Percentiles rank a stretch among this genome's conserved stretches.
phyloP scores from a whole-genome alignment of 148 eudicot genomes.

The Camellia granthamiana region DNA sequence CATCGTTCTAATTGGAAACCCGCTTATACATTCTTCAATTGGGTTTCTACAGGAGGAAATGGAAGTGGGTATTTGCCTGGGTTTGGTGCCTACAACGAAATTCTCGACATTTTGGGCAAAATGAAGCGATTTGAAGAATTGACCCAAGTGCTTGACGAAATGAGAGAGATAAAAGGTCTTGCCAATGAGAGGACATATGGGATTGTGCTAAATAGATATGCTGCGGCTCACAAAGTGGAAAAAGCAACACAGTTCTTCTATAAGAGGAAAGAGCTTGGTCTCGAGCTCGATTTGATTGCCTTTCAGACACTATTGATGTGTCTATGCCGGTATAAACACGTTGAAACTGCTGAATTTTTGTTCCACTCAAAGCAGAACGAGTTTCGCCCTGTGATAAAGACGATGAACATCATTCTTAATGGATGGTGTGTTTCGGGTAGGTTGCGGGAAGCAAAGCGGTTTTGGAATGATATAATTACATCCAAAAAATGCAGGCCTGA shows the following conservation, averaged over 20 bases:
- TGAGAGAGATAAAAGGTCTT: constrained; percentile 47
- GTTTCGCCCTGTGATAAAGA: constrained; percentile 55
- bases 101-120: constrained; percentile 66
- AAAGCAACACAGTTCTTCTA: constrained; percentile 56
- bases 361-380: constrained; percentile 50
- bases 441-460: constrained; percentile 69
- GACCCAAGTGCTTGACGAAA: constrained; percentile 63
- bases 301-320: constrained; percentile 65
- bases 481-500: constrained; percentile 53
- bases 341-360: constrained; percentile 70
- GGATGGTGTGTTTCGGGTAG: constrained; percentile 82
- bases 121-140: constrained; percentile 55
- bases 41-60: constrained; percentile 36
- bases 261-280: constrained; percentile 57
- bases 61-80: constrained; percentile 43
- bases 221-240: constrained; percentile 68
- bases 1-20: constrained; percentile 67
- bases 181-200: constrained; percentile 61
- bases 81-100: constrained; percentile 50
- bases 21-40: constrained; percentile 64
- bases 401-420: constrained; percentile 73
- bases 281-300: constrained; percentile 50
- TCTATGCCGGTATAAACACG: constrained; percentile 71
- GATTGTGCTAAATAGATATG: constrained; percentile 58
- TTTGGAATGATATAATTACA: constrained; percentile 67